These are phyloP conservation scores for Nicotiana otophora DNA, from an alignment of 257 asterid species.

Conservation along the genomic window DNA sequence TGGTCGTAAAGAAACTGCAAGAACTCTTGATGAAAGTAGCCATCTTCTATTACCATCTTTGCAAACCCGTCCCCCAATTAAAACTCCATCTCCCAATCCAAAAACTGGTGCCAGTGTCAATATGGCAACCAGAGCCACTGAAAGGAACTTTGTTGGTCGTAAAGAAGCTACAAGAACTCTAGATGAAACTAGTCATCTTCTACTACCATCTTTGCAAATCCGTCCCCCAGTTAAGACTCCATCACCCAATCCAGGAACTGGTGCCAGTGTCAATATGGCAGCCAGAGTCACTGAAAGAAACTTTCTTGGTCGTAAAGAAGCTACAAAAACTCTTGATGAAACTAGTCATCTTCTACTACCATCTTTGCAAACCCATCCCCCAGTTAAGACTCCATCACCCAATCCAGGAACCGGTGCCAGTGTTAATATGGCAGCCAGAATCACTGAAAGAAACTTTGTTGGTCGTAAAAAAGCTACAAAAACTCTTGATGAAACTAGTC, in stretches of 20 bases:
- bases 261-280: too few relatives aligned
- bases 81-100: constrained; percentile 23
- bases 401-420: not conserved
- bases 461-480: not conserved
- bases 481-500: not conserved
- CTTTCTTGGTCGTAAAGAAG: not conserved
- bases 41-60: not conserved
- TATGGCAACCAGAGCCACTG: not conserved
- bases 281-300: not conserved
- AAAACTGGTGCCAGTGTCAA: not conserved
- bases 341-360: not conserved
- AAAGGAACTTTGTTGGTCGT: not conserved
- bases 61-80: not conserved
- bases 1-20: not conserved
- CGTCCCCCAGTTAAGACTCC: not conserved
- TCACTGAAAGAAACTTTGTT: not conserved
- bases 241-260: too few relatives aligned
- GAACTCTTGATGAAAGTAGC: not conserved
- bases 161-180: not conserved
- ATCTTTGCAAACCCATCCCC: not conserved
- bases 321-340: too few relatives aligned
- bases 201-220: not conserved
- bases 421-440: too few relatives aligned
- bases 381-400: not conserved
- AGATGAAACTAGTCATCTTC: not conserved